A percentile compares a stretch with the other conserved stretches of the same genome.
Conservation (phyloP, 1,139 yeast species). For the Nakaseomyces delphensis region DNA sequence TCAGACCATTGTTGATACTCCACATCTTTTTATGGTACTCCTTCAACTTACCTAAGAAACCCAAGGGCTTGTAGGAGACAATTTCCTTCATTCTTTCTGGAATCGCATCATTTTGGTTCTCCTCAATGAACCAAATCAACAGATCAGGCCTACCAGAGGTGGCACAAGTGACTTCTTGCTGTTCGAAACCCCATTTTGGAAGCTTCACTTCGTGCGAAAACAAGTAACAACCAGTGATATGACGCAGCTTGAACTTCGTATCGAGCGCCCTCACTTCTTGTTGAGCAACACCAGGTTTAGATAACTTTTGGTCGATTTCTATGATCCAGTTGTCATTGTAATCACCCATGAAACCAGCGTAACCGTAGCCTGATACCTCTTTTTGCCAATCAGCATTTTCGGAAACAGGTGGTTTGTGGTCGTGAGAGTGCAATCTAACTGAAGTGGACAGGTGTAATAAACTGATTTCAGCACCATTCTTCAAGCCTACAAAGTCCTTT, state of each 20-base stretch:
- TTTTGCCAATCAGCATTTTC: constrained; percentile 89
- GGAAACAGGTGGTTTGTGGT: constrained; percentile 86
- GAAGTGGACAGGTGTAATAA: constrained; percentile 59
- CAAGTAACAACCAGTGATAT: constrained; percentile 80
- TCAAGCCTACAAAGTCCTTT: constrained; percentile 48
- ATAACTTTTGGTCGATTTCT: constrained; percentile 62
- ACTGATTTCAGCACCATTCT: constrained; percentile 75
- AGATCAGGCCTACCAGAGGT: constrained; percentile 66
- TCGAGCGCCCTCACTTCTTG: constrained; percentile 66
- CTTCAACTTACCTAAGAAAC: constrained; percentile 60
- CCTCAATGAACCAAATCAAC: constrained; percentile 83
- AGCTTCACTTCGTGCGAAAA: constrained; percentile 80
- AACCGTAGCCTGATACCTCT: constrained; percentile 90
- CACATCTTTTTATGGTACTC: constrained; percentile 88
- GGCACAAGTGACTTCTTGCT: constrained; percentile 94
- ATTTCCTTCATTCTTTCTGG: constrained; percentile 40
- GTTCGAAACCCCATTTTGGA: constrained; percentile 94
- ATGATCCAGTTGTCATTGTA: constrained; percentile 92
- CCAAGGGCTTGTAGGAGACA: constrained; percentile 52
- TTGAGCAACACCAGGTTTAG: constrained; percentile 53
- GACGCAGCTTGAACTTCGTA: constrained; percentile 78
- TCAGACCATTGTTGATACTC: constrained; percentile 75
- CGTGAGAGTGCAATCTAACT: constrained; percentile 92
- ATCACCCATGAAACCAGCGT: constrained; percentile 85
- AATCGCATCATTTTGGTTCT: constrained; percentile 47